Evolutionary conservation across 2,329 filamentous ascomycete genomes (phyloP).

Genomic region (Pyricularia pennisetigena): DNA sequence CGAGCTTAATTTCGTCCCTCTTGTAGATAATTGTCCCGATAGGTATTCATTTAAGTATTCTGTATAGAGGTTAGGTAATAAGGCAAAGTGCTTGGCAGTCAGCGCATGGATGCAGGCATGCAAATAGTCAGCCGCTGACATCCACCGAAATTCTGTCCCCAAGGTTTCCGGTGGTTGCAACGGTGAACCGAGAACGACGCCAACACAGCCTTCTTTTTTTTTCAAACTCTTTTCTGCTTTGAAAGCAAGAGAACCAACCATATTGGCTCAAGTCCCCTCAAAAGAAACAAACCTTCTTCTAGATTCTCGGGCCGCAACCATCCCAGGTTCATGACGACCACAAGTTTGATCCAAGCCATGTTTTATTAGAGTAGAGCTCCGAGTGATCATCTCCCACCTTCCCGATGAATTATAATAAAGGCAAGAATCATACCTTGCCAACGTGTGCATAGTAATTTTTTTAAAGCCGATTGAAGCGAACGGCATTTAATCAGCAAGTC

Average conservation of each 20-base stretch:
- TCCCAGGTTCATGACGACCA: background rate
- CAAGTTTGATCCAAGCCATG: background rate
- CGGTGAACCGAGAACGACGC: background rate
- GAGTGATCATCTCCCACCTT: background rate
- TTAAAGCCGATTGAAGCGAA: too few relatives aligned
- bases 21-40: background rate
- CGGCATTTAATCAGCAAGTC: background rate
- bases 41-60: background rate
- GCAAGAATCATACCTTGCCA: background rate
- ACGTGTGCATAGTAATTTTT: background rate
- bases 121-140: background rate
- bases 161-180: background rate
- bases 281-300: background rate
- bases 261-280: background rate
- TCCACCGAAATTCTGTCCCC: background rate
- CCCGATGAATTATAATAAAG: background rate
- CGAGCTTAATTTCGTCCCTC: background rate
- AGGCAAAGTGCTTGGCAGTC: background rate
- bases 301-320: background rate
- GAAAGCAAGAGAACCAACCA: too few relatives aligned
- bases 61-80: background rate
- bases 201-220: background rate
- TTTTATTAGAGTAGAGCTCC: background rate
- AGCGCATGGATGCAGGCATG: background rate
- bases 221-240: background rate